Evolutionary conservation across 2,329 filamentous ascomycete species (phyloP).

Genomic region (Colletotrichum nymphaeae): DNA sequence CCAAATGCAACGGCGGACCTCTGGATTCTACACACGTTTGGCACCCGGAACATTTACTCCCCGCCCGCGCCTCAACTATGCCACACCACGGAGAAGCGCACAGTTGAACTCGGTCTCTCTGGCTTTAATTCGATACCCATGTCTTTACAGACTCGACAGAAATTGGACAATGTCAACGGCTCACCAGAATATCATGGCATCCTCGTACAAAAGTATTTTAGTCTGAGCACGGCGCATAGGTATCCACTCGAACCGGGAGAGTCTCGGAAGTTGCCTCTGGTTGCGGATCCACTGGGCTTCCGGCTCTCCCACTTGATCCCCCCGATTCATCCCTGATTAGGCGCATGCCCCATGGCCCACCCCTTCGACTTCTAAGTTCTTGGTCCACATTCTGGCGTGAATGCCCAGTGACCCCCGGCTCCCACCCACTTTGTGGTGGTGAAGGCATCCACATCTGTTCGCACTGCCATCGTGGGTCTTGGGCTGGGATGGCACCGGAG

Average conservation of each 20-base stretch:
- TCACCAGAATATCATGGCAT: conserved; percentile 1
- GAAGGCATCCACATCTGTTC: conserved; percentile 3
- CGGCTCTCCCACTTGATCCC: conserved; percentile 14
- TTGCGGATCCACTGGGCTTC: conserved; percentile 3
- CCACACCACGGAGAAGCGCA: neutral
- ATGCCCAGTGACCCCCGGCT: neutral
- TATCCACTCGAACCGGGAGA: conserved; percentile 18
- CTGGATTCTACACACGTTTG: neutral
- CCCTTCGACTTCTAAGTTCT: conserved; percentile 1
- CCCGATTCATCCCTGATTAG: conserved; percentile 26
- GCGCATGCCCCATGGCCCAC: neutral
- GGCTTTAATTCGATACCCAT: neutral
- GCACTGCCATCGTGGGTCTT: conserved; percentile 32
- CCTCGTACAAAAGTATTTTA: neutral
- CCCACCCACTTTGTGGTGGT: neutral
- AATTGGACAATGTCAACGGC: neutral
- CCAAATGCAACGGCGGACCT: neutral
- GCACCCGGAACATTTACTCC: neutral
- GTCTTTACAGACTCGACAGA: neutral
- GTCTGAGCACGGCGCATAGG: neutral
- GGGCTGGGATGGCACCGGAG: conserved; percentile 12
- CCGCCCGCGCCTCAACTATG: neutral
- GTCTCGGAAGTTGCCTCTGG: conserved; percentile 19
- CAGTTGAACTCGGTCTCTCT: neutral
- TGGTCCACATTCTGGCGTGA: neutral